Evolutionary conservation across 257 asterid genomes (phyloP), one percentile per base, ranked within the genome.

Genomic region (Eustoma russellianum): DNA sequence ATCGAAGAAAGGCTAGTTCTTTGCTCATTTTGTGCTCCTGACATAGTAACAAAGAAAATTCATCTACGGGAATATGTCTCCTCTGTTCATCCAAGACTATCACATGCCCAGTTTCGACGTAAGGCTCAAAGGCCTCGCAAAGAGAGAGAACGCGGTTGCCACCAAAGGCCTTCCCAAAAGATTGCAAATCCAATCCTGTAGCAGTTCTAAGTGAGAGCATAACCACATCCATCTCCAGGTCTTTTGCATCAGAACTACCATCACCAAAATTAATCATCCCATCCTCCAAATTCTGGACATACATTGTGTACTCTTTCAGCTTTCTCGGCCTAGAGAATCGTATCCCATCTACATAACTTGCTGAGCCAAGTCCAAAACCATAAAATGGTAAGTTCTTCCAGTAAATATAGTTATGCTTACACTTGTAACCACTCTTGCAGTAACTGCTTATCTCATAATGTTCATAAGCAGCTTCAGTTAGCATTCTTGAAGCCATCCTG

Each of bases 371-470:
- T 41, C 98, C 97, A 52, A 87, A 91, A 48, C 81, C 98, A 15
- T 82, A 87, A 76, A 77, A 91, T 1, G 94, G 50, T 61, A 68
- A 73, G 83, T 72, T 79, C 65, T 79, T 79, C 98, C 98, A 91
- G 79, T 91, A 91, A 2, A 82, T 80, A 41, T 61, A 72, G 49
- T 91, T 91, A 88, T 91, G 98, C 68, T 77, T 80, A 81, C 96
- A 87, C 30, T 75, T 73, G 56, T 80, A 87, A 52, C 94, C 95
- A 46, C 64, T 69, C 70, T 70, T 88, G 83, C 90, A 63, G 78
- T 84, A 87, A 61, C 98, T 91, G 59, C 98, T 91, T 61, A 91
- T 82, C 73, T 91, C 98, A 12, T 87, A 91, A 65, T 91, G 98
- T 48, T 80, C 83, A 56, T 82, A 91, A 46, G 93, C 95, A 47